Base-by-base conservation (phyloP, 139 green algal genomes). In the Tetraselmis striata region DNA sequence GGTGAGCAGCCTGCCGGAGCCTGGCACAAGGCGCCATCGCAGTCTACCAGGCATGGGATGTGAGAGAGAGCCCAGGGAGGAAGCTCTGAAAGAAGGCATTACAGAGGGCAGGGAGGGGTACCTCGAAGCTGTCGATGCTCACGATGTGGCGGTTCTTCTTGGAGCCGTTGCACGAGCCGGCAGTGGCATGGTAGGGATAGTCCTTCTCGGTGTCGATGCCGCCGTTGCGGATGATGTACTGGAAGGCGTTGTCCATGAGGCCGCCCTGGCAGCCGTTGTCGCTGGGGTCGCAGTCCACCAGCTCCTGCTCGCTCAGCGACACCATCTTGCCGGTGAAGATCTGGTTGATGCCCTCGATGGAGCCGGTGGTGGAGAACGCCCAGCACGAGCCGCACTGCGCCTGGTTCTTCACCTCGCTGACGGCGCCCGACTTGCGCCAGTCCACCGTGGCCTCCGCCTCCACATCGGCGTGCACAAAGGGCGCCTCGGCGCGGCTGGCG, bases 381-480 rank as follows among this genome's bases (percentile, higher is more conserved):
- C 95, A 98, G 92, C 95, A 96, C 5, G 88, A 93, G 23, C 88
- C 88, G 76, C 88, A 92, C 85, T 87, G 86, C 27, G 80, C 84
- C 90, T 99, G 96, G 89, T 99, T 98, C 91, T 99, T 99, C 24
- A 98, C 94, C 28, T 87, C 76, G 0, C 91, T 96, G 1, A 98
- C 95, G 0, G 92, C 94, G 22, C 93, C 92, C 80, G 95, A 82
- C 11, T 90, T 78, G 0, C 90, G 83, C 96, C 96, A 99, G 88
- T 99, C 93, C 1, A 95, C 79, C 0, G 79, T 27, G 0, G 84
- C 30, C 0, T 94, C 88, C 23, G 28, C 77, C 23, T 90, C 79
- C 25, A 87, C 58, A 28, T 85, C 30, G 1, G 82, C 90, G 76
- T 96, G 85, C 28, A 78, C 77, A 76, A 95, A 95, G 5, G 67